These are phyloP conservation scores for Magnolia officinalis DNA, from an alignment of 164 flowering plant genomes.

Conservation along the genomic window DNA sequence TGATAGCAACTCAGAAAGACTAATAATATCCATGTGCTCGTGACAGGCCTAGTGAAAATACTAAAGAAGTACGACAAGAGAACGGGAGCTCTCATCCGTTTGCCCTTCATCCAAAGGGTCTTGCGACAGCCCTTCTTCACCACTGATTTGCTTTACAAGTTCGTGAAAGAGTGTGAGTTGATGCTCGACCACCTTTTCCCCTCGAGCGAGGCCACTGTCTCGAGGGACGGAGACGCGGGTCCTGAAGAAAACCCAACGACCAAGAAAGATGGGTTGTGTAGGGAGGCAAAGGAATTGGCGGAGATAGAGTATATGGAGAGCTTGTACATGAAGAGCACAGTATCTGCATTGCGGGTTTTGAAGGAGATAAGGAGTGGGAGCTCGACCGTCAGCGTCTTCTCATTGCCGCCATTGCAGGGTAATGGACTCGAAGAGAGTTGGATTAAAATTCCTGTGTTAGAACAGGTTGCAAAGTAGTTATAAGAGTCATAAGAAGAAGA, in stretches of 20 bases:
- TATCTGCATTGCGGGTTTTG: constrained; percentile 46
- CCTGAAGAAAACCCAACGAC: not conserved
- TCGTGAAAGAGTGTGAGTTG: constrained; percentile 70
- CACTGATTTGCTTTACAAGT: constrained; percentile 62
- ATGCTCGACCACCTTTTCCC: constrained; percentile 62
- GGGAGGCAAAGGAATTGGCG: constrained; percentile 35
- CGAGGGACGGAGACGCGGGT: not conserved
- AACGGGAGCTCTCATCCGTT: constrained; percentile 69
- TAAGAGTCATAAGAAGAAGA: not conserved
- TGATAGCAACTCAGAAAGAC: not conserved
- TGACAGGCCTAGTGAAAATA: constrained; percentile 75
- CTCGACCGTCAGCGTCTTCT: constrained; percentile 51
- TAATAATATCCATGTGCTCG: not conserved
- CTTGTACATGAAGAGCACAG: constrained; percentile 41
- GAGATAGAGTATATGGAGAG: constrained; percentile 51
- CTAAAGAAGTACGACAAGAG: constrained; percentile 80
- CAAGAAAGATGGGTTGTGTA: constrained; percentile 10
- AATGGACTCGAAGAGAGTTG: constrained; percentile 28
- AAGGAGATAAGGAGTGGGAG: constrained; percentile 56
- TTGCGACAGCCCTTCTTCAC: constrained; percentile 79
- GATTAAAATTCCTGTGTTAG: constrained; percentile 31
- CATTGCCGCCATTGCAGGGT: constrained; percentile 46
- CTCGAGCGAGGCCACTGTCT: constrained; percentile 5
- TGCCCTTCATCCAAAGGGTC: constrained; percentile 80
- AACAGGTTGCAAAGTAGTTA: constrained; percentile 38